Evolutionary conservation across 108 stramenopile species (phyloP).

Genomic region (Cylindrotheca closterium): DNA sequence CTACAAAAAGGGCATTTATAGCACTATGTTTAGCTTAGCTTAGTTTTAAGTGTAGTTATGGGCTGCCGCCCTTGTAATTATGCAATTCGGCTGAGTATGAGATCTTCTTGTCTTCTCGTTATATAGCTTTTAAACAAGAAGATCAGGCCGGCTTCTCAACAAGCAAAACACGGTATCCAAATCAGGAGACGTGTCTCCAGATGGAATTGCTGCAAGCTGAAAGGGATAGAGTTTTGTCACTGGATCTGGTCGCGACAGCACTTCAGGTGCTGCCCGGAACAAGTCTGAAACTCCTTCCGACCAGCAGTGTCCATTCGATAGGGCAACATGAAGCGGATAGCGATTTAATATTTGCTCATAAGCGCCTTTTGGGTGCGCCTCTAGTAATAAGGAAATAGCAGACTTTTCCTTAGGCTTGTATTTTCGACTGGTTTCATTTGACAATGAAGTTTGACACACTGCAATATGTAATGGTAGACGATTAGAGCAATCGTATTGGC

Average conservation of each 20-base stretch:
- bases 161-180: conserved; percentile 22
- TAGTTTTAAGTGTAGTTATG: no score
- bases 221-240: conserved; percentile 46
- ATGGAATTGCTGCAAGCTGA: conserved; percentile 38
- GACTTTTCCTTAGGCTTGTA: conserved; percentile 22
- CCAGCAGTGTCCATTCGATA: conserved; percentile 36
- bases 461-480: conserved; percentile 33
- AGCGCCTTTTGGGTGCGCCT: conserved; percentile 11
- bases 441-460: conserved; percentile 17
- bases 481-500: no score
- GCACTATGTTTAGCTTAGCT: no score
- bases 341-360: conserved; percentile 15
- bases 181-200: conserved; percentile 15
- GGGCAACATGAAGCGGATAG: conserved; percentile 37
- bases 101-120: no score
- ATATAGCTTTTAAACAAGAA: no score
- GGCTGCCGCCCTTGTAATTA: no score
- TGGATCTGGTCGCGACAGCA: conserved; percentile 26
- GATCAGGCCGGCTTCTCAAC: conserved; percentile 22
- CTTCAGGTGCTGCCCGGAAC: conserved; percentile 27
- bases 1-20: no score
- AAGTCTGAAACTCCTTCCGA: conserved; percentile 24
- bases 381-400: conserved; percentile 19
- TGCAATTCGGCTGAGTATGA: no score
- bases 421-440: conserved; percentile 6